Base-by-base conservation (phyloP, 2,329 filamentous ascomycete species). In the Lecanicillium sp. region DNA sequence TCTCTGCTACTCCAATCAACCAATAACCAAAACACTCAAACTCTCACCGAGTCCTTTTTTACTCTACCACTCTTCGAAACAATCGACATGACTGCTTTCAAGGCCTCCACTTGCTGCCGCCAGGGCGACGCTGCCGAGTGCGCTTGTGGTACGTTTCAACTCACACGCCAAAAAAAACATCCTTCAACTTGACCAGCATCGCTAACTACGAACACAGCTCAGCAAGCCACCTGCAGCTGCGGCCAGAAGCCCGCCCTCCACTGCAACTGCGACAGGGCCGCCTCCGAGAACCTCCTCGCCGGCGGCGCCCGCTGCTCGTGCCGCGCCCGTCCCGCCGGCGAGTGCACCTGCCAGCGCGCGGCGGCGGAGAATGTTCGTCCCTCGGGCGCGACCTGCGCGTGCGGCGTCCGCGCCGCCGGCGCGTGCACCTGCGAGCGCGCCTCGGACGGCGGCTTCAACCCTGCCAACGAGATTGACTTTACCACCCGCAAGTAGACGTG, bases 361-460 rank as follows among this genome's bases (percentile, higher is more conserved):
- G 60, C 69, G 3, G 71, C 72, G 17, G 88, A 94, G 74, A 94
- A 94, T 68, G 65, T 70, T n/a, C 67, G 74, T 41, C 63, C 72
- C 6, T 53, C 68, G 3, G 85, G 84, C 15, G 70, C 72, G 35
- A 76, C 84, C 5, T 95, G 90, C 65, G 73, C 79, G 7, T 95
- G 90, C 65, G 90, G 90, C 53, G 76, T 83, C 64, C 78, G 90
- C 50, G 78, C 85, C 48, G 76, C 80, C 56, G 81, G 72, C 62
- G 81, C 77, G 20, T 93, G 88, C 70, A 93, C 86, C n/a, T 95
- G 90, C 64, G 84, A 89, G 67, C 90, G 87, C 65, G 79, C 79
- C 15, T 64, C 77, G 41, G 76, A 78, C 55, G 77, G 80, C 46
- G 78, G 78, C 32, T 74, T 75, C 50, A 79, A 85, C 55, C 76